Base-by-base conservation (phyloP, 306 rosid genomes). In the Argentina anserina region DNA sequence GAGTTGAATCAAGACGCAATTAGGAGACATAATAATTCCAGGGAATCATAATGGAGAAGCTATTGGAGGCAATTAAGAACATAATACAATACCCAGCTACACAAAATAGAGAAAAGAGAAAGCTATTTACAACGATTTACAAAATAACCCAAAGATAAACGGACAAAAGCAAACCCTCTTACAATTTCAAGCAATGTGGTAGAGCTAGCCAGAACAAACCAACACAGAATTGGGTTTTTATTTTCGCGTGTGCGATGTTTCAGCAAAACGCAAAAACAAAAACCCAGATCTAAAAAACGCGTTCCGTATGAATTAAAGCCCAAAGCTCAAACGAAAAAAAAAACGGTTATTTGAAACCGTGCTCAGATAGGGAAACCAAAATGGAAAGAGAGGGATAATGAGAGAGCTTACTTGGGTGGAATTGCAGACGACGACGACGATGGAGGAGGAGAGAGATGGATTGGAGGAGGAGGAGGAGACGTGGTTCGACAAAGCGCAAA, bases 391-490 rank as follows among this genome's bases (percentile, higher is more conserved):
- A 62, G 29, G 52, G 23, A 37, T 34, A 55, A 10, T 1, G 41
- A 53, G 36, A 15, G 15, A 7, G 40, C 40, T 61, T 75, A 76
- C 88, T 83, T 76, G 85, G 67, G 84, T 39, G 37, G 82, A 68
- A 43, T 70, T 73, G 86, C 78, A 26, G 70, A 43, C 73, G 67
- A 56, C n/a, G n/a, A n/a, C n/a, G n/a, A n/a, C n/a, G n/a, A n/a
- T n/a, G n/a, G n/a, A n/a, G n/a, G n/a, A n/a, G n/a, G n/a, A n/a
- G n/a, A n/a, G n/a, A n/a, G n/a, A n/a, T n/a, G n/a, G n/a, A n/a
- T n/a, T n/a, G n/a, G n/a, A n/a, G n/a, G n/a, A n/a, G n/a, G n/a
- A n/a, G 17, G 3, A 34, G 6, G 42, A 33, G 31, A 62, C 61
- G 68, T 80, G 66, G 29, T 42, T 75, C 43, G 34, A 61, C 45